Base-by-base conservation (phyloP, 345 rosid species). In the Acer campestre region DNA sequence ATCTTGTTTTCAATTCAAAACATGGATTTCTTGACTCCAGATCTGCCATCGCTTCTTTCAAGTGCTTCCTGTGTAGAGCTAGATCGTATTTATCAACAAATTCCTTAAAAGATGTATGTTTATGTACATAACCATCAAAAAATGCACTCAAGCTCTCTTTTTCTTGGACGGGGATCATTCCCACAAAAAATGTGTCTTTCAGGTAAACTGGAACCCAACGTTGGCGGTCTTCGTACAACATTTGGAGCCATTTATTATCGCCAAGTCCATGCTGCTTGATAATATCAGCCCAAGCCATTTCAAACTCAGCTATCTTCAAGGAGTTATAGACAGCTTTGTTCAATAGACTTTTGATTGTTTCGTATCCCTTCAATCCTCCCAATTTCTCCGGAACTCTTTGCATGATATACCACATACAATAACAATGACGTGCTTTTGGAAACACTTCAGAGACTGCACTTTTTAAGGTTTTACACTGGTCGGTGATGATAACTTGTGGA, bases 91-190 rank as follows among this genome's bases (percentile, higher is more conserved):
- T 83, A 35, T 89, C 90, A 58, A 89, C 84, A 58, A 87, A 87
- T 80, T 89, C 92, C 82, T 89, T 87, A 56, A 84, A 78, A 71
- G 90, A 85, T 10, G 87, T 85, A 71, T 86, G 87, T 76, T 87
- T 89, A 81, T 87, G 92, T 80, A 89, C 85, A 82, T 87, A 89
- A 51, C 89, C 89, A 80, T 89, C 87, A 75, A 89, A 89, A 79
- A 89, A 87, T 25, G 90, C 49, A 80, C n/a, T 85, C 48, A 69
- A 79, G 40, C 84, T 81, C 81, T 89, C 92, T 48, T 85, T 82
- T 79, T 86, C 86, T 29, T 73, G 83, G 77, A 84, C 68, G 20
- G 84, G 87, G 74, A 87, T 84, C 90, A 86, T 85, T 31, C 92
- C 89, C 20, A 88, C 88, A 14, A 84, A 84, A 72, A 82, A 84